Conservation (phyloP, 73 alveolate species). For the Tetrahymena thermophila region DNA sequence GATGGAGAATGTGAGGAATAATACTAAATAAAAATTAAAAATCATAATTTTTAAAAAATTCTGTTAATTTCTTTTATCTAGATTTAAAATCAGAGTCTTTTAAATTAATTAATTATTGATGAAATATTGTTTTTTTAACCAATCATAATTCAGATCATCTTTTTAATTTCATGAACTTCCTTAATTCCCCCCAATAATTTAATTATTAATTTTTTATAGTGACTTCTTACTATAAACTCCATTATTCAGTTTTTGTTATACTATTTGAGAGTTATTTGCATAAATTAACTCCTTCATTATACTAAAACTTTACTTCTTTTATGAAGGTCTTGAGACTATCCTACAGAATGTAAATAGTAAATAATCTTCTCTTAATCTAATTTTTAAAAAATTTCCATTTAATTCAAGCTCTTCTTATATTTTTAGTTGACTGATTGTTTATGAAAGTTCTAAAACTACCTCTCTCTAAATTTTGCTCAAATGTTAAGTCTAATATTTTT, state of each 20-base stretch:
- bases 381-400: neutral
- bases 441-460: neutral
- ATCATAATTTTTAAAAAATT: too few relatives aligned
- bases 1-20: too few relatives aligned
- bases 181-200: too few relatives aligned
- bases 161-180: too few relatives aligned
- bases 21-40: too few relatives aligned
- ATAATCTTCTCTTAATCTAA: neutral
- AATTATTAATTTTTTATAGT: too few relatives aligned
- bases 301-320: neutral
- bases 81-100: too few relatives aligned
- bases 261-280: neutral
- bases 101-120: too few relatives aligned
- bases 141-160: too few relatives aligned
- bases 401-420: neutral
- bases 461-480: neutral
- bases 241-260: neutral
- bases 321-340: neutral
- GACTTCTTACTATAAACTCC: too few relatives aligned
- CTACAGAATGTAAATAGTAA: neutral
- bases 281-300: neutral
- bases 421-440: neutral
- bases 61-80: too few relatives aligned
- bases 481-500: neutral
- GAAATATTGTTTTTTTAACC: too few relatives aligned